Conservation (phyloP, 202 grass and related monocot species). For the Carex sylvatica region DNA sequence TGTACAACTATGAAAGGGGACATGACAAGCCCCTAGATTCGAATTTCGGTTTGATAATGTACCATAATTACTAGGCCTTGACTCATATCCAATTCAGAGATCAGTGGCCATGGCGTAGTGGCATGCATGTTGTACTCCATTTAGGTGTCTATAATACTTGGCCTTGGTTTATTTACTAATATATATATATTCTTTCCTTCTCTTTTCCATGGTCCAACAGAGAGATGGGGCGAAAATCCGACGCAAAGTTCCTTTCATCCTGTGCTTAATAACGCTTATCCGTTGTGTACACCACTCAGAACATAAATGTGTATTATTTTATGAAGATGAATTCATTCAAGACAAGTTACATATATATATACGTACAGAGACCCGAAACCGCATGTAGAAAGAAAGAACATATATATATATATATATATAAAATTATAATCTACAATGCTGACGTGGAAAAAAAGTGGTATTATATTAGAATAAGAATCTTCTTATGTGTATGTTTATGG, state of each 20-base stretch:
- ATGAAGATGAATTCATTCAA: neutral
- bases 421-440: neutral
- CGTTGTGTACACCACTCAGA: conserved; percentile 23
- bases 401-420: too few relatives aligned
- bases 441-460: neutral
- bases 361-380: conserved; percentile 9
- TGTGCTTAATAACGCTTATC: conserved; percentile 22
- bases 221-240: conserved; percentile 19
- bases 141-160: conserved; percentile 14
- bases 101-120: conserved; percentile 23
- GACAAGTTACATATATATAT: conserved; percentile 22
- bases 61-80: conserved; percentile 25
- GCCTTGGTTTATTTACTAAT: neutral
- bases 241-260: conserved; percentile 13
- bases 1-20: neutral
- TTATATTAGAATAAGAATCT: conserved; percentile 14
- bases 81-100: conserved; percentile 38
- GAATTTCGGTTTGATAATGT: conserved; percentile 7
- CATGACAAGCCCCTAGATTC: conserved; percentile 27
- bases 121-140: conserved; percentile 25
- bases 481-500: neutral
- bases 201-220: neutral
- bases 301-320: conserved; percentile 17
- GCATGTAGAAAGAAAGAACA: neutral
- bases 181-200: neutral